These are phyloP conservation scores for Dothideomycetes sp. DNA, from an alignment of 2,329 filamentous ascomycete genomes.

Conservation along the genomic window DNA sequence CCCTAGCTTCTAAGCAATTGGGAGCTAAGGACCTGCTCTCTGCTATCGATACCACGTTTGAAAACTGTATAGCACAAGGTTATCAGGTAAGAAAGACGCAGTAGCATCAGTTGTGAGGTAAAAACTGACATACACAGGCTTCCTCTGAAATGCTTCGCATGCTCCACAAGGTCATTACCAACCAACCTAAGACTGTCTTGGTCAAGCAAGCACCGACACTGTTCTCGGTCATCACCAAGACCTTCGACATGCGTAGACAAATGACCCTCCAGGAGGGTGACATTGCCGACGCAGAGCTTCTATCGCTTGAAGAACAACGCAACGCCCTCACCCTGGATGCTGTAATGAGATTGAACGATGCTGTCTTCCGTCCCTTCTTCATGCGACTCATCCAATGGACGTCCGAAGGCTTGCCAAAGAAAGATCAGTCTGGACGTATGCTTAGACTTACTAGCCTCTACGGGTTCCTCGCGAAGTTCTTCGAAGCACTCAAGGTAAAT, in stretches of 20 bases:
- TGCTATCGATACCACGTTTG: conserved; percentile 64
- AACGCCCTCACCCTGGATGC: conserved; percentile 60
- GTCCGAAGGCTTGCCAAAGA: conserved; percentile 47
- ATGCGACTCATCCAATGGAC: conserved; percentile 77
- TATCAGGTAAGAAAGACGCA: conserved; percentile 33
- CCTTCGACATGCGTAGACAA: conserved; percentile 55
- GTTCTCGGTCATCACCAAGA: conserved; percentile 47
- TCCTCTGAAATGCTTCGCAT: conserved; percentile 58
- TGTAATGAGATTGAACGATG: conserved; percentile 94
- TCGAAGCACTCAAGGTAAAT: conserved; percentile 58
- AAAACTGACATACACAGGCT: conserved; percentile 28
- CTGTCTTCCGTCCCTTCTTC: conserved; percentile 86
- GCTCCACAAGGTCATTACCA: conserved; percentile 60
- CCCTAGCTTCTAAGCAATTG: conserved; percentile 64
- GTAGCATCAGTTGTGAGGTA: too few relatives aligned
- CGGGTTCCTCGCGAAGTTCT: conserved; percentile 69
- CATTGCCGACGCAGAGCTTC: conserved; percentile 41
- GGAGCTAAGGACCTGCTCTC: conserved; percentile 66
- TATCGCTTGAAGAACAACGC: conserved; percentile 42
- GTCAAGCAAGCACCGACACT: conserved; percentile 61
- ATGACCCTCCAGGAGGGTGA: conserved; percentile 41
- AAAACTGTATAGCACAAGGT: conserved; percentile 40
- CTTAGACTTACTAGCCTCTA: conserved; percentile 67
- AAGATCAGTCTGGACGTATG: conserved; percentile 45
- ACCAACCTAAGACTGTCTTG: conserved; percentile 67